phyloP scores from a whole-genome alignment of 352 stramenopile genomes.

The Phytophthora crassamura region DNA sequence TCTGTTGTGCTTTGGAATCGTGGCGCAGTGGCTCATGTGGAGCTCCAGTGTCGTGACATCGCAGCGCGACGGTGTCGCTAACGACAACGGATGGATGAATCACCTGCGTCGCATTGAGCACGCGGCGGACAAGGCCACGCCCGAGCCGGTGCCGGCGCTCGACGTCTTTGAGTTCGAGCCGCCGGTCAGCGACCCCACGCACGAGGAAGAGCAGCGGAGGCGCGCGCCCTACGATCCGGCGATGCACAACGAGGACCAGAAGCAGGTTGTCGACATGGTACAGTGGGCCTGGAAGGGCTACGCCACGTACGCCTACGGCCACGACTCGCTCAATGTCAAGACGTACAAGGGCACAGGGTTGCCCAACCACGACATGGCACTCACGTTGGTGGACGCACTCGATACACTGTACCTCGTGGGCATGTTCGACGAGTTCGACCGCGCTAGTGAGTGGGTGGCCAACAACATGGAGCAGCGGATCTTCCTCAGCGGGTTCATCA shows the following conservation, averaged over 20 bases:
- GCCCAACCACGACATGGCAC: conserved; percentile 73
- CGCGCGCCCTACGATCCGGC: conserved; percentile 54
- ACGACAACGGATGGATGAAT: conserved; percentile 50
- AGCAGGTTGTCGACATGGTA: conserved; percentile 68
- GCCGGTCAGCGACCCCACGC: conserved; percentile 25
- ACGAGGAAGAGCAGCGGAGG: conserved; percentile 45
- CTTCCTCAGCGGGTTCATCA: conserved; percentile 67
- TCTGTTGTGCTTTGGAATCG: conserved; percentile 47
- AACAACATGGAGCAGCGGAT: conserved; percentile 74
- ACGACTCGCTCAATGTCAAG: conserved; percentile 76
- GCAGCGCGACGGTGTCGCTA: background rate
- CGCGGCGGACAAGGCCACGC: conserved; percentile 16
- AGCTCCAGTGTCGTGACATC: conserved; percentile 27
- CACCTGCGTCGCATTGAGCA: conserved; percentile 44
- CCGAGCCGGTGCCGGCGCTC: conserved; percentile 1
- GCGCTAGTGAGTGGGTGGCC: conserved; percentile 68
- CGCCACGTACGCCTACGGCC: conserved; percentile 69
- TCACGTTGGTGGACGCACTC: conserved; percentile 81
- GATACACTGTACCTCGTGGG: conserved; percentile 81
- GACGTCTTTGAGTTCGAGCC: conserved; percentile 34
- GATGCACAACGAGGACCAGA: conserved; percentile 62
- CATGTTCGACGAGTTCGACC: conserved; percentile 83
- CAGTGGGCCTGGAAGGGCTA: conserved; percentile 86
- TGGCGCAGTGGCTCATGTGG: conserved; percentile 60
- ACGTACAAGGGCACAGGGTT: conserved; percentile 63